Conservation (phyloP, 257 asterid species). For the Gynochthodes officinalis region DNA sequence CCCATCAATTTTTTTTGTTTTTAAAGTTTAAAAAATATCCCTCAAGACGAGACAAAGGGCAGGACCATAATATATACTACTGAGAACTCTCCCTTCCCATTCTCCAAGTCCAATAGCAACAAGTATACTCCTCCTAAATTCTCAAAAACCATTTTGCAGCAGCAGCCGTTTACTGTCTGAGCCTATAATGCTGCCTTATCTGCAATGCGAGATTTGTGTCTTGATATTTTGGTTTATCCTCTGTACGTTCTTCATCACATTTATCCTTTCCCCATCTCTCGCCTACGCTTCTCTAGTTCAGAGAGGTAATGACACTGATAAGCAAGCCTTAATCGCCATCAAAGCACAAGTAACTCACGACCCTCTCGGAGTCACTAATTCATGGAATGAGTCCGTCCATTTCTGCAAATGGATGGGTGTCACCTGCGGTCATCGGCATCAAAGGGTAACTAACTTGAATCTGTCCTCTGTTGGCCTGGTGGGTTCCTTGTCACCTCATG, state of each 20-base stretch:
- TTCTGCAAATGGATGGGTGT: conserved; percentile 25
- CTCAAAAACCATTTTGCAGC: too few species aligned
- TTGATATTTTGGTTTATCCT: not conserved
- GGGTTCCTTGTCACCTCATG: conserved; percentile 16
- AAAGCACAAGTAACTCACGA: conserved; percentile 16
- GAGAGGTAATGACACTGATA: conserved; percentile 9
- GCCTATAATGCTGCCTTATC: not conserved
- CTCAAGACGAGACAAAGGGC: too few species aligned
- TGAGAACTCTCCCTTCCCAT: too few species aligned
- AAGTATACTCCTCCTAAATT: too few species aligned
- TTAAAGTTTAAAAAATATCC: too few species aligned
- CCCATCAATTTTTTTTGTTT: too few species aligned
- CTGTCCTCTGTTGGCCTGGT: conserved; percentile 10
- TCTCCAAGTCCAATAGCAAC: too few species aligned
- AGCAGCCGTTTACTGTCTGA: too few species aligned
- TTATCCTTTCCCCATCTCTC: not conserved
- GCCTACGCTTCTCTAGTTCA: conserved; percentile 3
- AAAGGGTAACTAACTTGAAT: conserved; percentile 12
- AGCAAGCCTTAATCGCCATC: conserved; percentile 16
- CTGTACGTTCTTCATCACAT: not conserved
- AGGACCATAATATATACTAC: too few species aligned
- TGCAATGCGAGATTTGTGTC: not conserved
- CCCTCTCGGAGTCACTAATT: conserved; percentile 9
- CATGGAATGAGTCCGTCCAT: conserved; percentile 25
- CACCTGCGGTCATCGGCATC: conserved; percentile 10